Base-by-base conservation (phyloP, 805 yeast genomes). In the Starmerella asiatica region DNA sequence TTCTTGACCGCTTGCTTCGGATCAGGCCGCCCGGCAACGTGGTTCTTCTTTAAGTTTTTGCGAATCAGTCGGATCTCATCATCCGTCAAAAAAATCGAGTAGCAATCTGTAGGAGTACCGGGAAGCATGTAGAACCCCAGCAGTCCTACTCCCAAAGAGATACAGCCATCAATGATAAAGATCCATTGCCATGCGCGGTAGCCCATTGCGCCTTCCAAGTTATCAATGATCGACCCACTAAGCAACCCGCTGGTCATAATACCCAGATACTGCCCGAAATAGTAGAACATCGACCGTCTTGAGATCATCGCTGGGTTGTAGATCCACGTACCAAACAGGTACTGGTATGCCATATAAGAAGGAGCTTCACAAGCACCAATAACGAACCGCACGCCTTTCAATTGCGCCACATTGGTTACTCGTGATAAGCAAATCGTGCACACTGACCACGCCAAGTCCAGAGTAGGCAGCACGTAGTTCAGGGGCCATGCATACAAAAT, bases 161-260 rank as follows among this genome's bases (percentile, higher is more conserved):
- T 67, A 35, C 71, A 51, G 11, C 76, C 77, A 54, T 76, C 82
- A 45, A 79, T 65, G 34, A 79, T 71, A 51, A 75, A 78, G 54
- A 75, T 71, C 84, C 84, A 79, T 61, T 76, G 65, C 84, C 84
- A 79, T 11, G 81, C 75, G 7, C 66, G 65, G 11, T 71, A 58
- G 0, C 82, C 82, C 34, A 56, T 52, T 9, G 54, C 60, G 23
- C 78, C 81, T 38, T 65, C 58, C 47, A 78, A 53, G 29, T 57
- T 48, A 18, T 63, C 50, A 41, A 60, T 68, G 21, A 75, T 65
- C 9, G 76, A 70, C 15, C 77, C 71, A 49, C 76, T 77, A 30
- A 78, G 60, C 44, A 74, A 69, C 32, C 81, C 79, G 1, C 79
- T 67, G 14, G 80, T 73, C 42, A 76, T 60, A 17, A 68, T 59